Conservation (phyloP, 78 protist genomes). For the Dictyostelium brefeldianum region DNA sequence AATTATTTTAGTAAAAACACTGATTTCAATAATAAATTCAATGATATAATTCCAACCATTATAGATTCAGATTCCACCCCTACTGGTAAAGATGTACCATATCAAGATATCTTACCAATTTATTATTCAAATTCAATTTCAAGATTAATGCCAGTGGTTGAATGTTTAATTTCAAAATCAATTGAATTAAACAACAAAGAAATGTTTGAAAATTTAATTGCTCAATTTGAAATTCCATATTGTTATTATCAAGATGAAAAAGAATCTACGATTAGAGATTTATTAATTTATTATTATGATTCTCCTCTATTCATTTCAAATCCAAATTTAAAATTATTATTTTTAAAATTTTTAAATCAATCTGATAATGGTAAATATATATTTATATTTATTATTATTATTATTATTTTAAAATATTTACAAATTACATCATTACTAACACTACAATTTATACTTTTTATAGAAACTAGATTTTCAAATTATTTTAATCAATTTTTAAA, state of each 20-base stretch:
- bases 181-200: background rate
- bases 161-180: background rate
- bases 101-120: constrained; percentile 7
- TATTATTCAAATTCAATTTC: constrained; percentile 13
- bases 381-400: background rate
- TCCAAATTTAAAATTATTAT: background rate
- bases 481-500: constrained; percentile 11
- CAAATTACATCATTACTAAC: background rate
- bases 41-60: constrained; percentile 10
- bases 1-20: constrained; percentile 16
- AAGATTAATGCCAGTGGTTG: constrained; percentile 21
- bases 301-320: background rate
- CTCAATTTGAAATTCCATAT: background rate
- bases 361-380: constrained; percentile 11
- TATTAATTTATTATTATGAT: constrained; percentile 21
- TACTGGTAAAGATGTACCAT: background rate
- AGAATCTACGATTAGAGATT: background rate
- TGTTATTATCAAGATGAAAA: constrained; percentile 17
- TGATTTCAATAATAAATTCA: constrained; percentile 11
- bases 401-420: too few species aligned
- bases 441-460: background rate
- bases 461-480: background rate
- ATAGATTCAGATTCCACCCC: background rate
- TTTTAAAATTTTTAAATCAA: background rate
- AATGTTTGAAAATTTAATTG: background rate